A percentile compares a stretch with the other conserved stretches of the same genome.
phyloP scores from a whole-genome alignment of 2,329 filamentous ascomycete species.

The Fusarium succisae region DNA sequence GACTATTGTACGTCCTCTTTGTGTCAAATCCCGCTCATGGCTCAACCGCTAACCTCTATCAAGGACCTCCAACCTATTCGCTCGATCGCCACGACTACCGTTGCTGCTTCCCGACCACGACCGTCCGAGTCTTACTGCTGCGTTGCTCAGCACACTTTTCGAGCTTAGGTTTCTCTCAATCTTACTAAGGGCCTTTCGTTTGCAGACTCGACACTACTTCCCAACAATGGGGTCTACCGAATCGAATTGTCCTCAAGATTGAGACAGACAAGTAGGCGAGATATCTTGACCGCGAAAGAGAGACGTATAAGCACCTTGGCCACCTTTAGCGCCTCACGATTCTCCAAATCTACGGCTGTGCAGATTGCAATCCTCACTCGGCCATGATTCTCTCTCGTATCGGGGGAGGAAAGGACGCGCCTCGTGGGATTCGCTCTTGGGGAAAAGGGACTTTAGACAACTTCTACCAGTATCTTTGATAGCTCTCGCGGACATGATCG shows the following conservation, averaged over 20 bases:
- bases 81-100: not conserved
- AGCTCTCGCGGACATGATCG: not conserved
- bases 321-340: no score
- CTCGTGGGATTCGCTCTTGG: not conserved
- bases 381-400: not conserved
- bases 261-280: slow-evolving; percentile 17
- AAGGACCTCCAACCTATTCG: not conserved
- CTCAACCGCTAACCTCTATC: not conserved
- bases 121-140: not conserved
- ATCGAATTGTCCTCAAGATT: slow-evolving; percentile 31
- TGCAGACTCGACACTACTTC: not conserved
- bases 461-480: not conserved
- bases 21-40: not conserved
- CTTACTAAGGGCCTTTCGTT: not conserved
- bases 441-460: not conserved
- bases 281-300: no score
- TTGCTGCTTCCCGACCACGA: not conserved
- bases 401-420: not conserved
- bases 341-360: not conserved
- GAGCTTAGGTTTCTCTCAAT: not conserved
- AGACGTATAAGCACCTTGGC: no score
- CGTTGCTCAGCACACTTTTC: not conserved
- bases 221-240: slow-evolving; percentile 19
- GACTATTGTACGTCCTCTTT: not conserved
- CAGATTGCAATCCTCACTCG: not conserved